Conservation (phyloP, 345 rosid genomes). For the Rubroshorea leprosula region DNA sequence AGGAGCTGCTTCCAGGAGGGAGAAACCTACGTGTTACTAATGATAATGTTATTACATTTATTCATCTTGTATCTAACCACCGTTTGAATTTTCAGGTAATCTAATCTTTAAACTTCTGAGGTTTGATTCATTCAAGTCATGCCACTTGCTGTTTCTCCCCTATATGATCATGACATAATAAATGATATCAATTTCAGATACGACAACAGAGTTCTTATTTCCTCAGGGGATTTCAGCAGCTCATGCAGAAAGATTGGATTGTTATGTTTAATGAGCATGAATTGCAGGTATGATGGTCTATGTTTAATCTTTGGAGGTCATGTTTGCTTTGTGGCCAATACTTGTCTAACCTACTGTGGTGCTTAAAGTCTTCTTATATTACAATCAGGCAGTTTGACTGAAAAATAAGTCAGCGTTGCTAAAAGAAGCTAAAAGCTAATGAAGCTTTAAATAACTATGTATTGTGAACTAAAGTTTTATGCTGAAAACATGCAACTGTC, state of each 20-base stretch:
- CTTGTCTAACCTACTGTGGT: not conserved
- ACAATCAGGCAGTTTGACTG: too few species aligned
- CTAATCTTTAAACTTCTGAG: conserved; percentile 10
- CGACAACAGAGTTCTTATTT: conserved; percentile 93
- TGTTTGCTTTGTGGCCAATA: not conserved
- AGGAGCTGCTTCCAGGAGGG: conserved; percentile 89
- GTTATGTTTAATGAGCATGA: conserved; percentile 98
- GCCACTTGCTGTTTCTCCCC: not conserved
- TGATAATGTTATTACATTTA: conserved; percentile 85
- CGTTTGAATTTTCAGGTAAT: conserved; percentile 87
- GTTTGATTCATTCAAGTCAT: not conserved
- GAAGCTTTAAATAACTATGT: not conserved
- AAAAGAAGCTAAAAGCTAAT: not conserved
- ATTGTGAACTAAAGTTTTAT: not conserved
- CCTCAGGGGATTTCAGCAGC: conserved; percentile 94
- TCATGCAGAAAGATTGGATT: conserved; percentile 87
- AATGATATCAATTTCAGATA: conserved; percentile 47
- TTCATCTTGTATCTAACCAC: conserved; percentile 95
- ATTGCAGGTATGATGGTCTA: conserved; percentile 61
- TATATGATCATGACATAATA: conserved; percentile 9
- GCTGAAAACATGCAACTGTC: not conserved
- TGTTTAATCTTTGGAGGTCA: not conserved
- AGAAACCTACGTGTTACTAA: conserved; percentile 70
- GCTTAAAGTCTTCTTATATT: not conserved
- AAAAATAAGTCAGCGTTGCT: not conserved